Percentiles rank a stretch among this genome's conserved stretches.
Conservation (phyloP, 1,284 basidiomycete species). For the Malassezia pachydermatis region DNA sequence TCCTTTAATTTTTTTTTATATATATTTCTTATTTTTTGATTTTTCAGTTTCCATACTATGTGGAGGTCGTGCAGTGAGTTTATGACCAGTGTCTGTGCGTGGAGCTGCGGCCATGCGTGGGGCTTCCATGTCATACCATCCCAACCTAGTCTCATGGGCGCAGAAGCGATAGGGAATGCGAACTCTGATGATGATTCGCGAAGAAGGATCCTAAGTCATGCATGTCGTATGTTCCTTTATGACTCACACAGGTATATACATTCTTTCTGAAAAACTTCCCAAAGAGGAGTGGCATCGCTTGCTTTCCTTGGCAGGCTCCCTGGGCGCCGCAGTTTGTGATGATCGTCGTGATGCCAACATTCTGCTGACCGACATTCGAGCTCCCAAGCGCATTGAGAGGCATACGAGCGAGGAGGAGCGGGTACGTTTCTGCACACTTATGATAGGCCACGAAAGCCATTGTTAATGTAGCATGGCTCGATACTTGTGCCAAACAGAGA, state of each 20-base stretch:
- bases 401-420: conserved; percentile 3
- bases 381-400: conserved; percentile 8
- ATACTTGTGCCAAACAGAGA: not conserved
- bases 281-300: not conserved
- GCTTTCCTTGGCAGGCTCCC: not conserved
- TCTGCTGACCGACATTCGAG: conserved; percentile 9
- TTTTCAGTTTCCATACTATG: too few relatives aligned
- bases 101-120: too few relatives aligned
- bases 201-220: conserved; percentile 5
- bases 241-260: conserved; percentile 4
- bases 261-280: conserved; percentile 3
- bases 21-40: too few relatives aligned
- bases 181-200: too few relatives aligned
- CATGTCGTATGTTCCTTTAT: not conserved
- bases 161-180: too few relatives aligned
- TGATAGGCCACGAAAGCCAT: conserved; percentile 7
- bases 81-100: too few relatives aligned
- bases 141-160: too few relatives aligned
- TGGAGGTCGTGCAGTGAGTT: too few relatives aligned
- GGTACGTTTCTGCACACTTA: not conserved
- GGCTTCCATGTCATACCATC: too few relatives aligned
- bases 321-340: conserved; percentile 9
- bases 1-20: too few relatives aligned
- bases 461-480: conserved; percentile 8
- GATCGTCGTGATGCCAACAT: conserved; percentile 8